phyloP scores from a whole-genome alignment of 306 rosid species.

The Cucurbita maxima region DNA sequence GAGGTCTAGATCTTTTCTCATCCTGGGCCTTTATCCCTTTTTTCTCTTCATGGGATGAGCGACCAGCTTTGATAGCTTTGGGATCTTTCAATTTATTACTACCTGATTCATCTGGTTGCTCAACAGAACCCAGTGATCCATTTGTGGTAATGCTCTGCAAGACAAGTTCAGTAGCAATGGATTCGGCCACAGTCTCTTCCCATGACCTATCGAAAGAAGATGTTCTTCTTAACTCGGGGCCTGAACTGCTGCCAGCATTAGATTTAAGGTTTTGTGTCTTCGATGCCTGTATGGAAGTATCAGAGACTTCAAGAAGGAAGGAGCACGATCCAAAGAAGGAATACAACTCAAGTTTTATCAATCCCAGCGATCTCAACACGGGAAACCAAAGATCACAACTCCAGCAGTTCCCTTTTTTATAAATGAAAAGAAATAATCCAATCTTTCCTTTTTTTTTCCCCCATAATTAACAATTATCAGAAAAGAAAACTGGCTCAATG shows the following conservation, averaged over 20 bases:
- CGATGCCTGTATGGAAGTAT: conserved; percentile 41
- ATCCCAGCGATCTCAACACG: conserved; percentile 8
- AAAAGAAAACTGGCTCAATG: conserved; percentile 2
- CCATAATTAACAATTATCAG: not conserved
- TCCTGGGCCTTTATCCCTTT: conserved; percentile 64
- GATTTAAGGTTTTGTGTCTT: conserved; percentile 37
- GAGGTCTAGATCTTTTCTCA: conserved; percentile 85
- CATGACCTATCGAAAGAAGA: conserved; percentile 84
- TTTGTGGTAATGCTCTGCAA: conserved; percentile 71
- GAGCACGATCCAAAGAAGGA: conserved; percentile 1
- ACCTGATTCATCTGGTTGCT: conserved; percentile 61
- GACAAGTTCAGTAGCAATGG: conserved; percentile 88
- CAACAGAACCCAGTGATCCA: conserved; percentile 42
- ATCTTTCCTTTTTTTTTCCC: not conserved
- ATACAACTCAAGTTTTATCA: not conserved
- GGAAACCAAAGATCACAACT: not conserved
- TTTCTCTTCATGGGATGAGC: conserved; percentile 85
- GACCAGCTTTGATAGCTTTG: conserved; percentile 61
- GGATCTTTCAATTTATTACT: conserved; percentile 72
- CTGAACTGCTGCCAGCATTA: conserved; percentile 24
- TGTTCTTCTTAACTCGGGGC: conserved; percentile 65
- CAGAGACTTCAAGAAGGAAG: conserved; percentile 1
- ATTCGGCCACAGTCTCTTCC: conserved; percentile 97
- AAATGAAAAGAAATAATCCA: not conserved
- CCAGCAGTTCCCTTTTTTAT: not conserved